Conservation (phyloP, 306 rosid genomes). For the Trichosanthes cucumerina region DNA sequence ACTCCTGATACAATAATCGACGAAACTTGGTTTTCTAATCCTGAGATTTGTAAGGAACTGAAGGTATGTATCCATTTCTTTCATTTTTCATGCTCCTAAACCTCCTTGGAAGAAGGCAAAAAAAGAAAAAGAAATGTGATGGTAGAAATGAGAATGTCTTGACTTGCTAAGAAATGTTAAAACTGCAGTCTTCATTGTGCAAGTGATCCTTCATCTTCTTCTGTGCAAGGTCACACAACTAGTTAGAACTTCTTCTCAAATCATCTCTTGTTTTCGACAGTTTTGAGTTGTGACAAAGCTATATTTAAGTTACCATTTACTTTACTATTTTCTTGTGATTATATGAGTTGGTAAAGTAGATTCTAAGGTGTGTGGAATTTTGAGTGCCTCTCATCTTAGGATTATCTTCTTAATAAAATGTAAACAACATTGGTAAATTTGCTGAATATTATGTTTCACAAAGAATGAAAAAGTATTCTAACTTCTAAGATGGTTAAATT, state of each 20-base stretch:
- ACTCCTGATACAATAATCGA: conserved; percentile 34
- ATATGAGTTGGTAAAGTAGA: neutral
- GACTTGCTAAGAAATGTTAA: neutral
- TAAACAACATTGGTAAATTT: neutral
- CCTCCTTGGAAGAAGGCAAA: neutral
- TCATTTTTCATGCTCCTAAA: neutral
- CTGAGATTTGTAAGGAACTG: conserved; percentile 22
- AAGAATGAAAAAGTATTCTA: neutral
- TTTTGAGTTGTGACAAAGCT: neutral
- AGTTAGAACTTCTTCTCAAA: neutral
- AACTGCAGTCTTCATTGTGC: neutral
- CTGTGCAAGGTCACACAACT: neutral
- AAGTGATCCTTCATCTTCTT: neutral
- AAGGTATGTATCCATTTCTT: conserved; percentile 30
- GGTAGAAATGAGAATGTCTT: neutral
- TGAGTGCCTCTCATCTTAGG: neutral
- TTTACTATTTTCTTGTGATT: neutral
- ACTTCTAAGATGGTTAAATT: neutral
- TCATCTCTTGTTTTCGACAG: neutral
- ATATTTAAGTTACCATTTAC: neutral
- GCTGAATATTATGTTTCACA: neutral
- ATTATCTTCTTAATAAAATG: neutral
- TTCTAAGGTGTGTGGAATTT: neutral
- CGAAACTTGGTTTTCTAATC: conserved; percentile 46
- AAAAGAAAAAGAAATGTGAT: neutral